Percentiles rank a stretch among this genome's conserved stretches.
Conservation (phyloP, 1,139 yeast genomes). For the Meyerozyma guilliermondii region DNA sequence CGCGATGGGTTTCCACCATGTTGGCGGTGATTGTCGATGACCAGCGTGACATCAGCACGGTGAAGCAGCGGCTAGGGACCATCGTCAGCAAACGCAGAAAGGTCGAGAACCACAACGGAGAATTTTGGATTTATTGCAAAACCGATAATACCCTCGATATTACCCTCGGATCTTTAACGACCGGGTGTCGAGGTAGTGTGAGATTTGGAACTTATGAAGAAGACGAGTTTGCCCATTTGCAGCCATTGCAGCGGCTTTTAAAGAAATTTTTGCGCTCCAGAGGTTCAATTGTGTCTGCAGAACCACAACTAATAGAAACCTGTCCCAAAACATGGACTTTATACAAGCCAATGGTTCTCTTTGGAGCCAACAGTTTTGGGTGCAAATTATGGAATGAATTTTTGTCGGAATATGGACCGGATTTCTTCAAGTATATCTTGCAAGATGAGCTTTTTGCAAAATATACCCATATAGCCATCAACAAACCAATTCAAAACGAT, state of each 20-base stretch:
- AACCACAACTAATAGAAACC: neutral
- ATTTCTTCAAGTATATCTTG: slow-evolving; percentile 22
- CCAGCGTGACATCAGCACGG: slow-evolving; percentile 16
- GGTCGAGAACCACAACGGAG: slow-evolving; percentile 14
- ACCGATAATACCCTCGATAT: neutral
- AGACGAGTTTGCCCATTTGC: neutral
- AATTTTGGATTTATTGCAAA: slow-evolving; percentile 8
- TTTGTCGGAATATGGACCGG: slow-evolving; percentile 6
- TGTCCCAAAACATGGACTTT: slow-evolving; percentile 53
- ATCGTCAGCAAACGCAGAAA: slow-evolving; percentile 19
- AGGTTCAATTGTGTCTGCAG: neutral
- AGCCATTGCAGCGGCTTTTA: neutral
- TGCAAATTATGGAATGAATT: slow-evolving; percentile 28
- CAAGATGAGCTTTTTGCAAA: slow-evolving; percentile 9
- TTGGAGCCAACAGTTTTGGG: slow-evolving; percentile 42
- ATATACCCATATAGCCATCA: slow-evolving; percentile 64
- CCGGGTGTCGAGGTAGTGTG: neutral
- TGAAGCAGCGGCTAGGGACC: slow-evolving; percentile 20
- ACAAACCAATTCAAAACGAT: slow-evolving; percentile 58
- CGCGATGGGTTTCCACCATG: neutral
- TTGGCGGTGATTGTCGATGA: slow-evolving; percentile 8
- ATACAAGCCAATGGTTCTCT: slow-evolving; percentile 64
- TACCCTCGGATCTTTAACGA: neutral
- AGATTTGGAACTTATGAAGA: neutral
- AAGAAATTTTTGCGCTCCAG: neutral